Conservation (phyloP, 2,329 filamentous ascomycete genomes). For the Trichophyton verrucosum region DNA sequence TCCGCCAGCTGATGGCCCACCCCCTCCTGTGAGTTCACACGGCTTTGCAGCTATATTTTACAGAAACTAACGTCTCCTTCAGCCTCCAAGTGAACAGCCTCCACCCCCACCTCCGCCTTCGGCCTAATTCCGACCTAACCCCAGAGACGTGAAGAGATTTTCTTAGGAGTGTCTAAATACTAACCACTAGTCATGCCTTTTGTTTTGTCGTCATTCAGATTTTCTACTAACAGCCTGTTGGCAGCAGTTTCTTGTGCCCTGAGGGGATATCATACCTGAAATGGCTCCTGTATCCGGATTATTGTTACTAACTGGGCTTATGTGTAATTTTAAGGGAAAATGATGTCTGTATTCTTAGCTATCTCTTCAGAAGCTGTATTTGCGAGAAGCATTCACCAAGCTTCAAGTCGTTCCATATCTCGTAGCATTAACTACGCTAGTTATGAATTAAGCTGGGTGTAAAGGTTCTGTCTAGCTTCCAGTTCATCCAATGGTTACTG, state of each 20-base stretch:
- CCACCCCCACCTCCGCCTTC: slow-evolving; percentile 50
- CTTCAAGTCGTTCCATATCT: not conserved
- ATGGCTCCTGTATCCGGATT: not conserved
- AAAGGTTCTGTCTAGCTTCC: too few species aligned
- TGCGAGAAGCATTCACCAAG: not conserved
- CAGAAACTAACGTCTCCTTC: not conserved
- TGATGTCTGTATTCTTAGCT: not conserved
- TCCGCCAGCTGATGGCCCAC: slow-evolving; percentile 31
- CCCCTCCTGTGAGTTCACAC: slow-evolving; percentile 28
- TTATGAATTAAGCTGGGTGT: too few species aligned
- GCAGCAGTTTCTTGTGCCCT: not conserved
- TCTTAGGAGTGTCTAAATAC: not conserved
- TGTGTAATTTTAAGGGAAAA: slow-evolving; percentile 2
- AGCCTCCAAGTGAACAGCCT: slow-evolving; percentile 43
- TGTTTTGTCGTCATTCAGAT: not conserved
- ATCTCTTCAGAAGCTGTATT: not conserved
- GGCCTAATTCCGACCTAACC: not conserved
- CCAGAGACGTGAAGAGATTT: not conserved
- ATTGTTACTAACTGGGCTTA: not conserved
- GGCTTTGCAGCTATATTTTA: not conserved
- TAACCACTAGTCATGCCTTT: not conserved
- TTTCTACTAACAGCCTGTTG: slow-evolving; percentile 1
- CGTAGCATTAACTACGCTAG: not conserved
- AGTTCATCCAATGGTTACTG: too few species aligned
- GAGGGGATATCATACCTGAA: not conserved